phyloP scores from a whole-genome alignment of 2,329 filamentous ascomycete genomes.

The Graphilbum ipis-grandicollis region DNA sequence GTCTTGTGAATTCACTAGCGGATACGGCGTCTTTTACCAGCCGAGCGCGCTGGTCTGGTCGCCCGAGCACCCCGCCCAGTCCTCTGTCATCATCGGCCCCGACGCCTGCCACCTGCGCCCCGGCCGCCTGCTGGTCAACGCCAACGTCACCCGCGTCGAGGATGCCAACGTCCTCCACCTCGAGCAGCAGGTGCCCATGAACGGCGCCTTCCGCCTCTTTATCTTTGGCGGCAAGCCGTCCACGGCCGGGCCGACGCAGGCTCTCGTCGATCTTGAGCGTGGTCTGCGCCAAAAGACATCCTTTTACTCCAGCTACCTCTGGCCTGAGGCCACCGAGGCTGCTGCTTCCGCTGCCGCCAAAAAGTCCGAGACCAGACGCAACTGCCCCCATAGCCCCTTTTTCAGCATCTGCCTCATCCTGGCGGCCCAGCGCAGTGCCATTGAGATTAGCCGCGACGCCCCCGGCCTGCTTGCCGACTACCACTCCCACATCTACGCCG shows the following conservation, averaged over 20 bases:
- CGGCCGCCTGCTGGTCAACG: slow-evolving; percentile 59
- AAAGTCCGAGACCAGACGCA: slow-evolving; percentile 32
- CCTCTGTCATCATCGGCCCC: slow-evolving; percentile 54
- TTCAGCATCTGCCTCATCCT: slow-evolving; percentile 68
- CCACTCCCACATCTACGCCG: slow-evolving; percentile 68
- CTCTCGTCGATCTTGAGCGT: slow-evolving; percentile 52
- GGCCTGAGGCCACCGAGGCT: slow-evolving; percentile 37
- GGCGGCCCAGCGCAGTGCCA: slow-evolving; percentile 44
- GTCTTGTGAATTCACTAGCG: slow-evolving; percentile 79
- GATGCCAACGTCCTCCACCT: slow-evolving; percentile 83
- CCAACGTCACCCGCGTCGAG: slow-evolving; percentile 69
- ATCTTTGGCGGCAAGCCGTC: slow-evolving; percentile 53
- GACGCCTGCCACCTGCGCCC: slow-evolving; percentile 47
- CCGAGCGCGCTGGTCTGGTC: slow-evolving; percentile 78
- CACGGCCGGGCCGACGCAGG: slow-evolving; percentile 32
- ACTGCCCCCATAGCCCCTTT: slow-evolving; percentile 74
- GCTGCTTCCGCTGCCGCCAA: not conserved
- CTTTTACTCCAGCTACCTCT: slow-evolving; percentile 53
- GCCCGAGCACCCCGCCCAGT: slow-evolving; percentile 50
- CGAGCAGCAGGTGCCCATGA: slow-evolving; percentile 77
- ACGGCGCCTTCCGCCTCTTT: slow-evolving; percentile 76
- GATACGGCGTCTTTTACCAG: slow-evolving; percentile 76
- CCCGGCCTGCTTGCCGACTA: slow-evolving; percentile 59
- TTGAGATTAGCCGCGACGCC: slow-evolving; percentile 56
- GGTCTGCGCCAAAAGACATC: slow-evolving; percentile 48